A percentile compares a stretch with the other conserved stretches of the same genome.
phyloP scores from a whole-genome alignment of 2,329 filamentous ascomycete species.

The Diaporthe sp. region DNA sequence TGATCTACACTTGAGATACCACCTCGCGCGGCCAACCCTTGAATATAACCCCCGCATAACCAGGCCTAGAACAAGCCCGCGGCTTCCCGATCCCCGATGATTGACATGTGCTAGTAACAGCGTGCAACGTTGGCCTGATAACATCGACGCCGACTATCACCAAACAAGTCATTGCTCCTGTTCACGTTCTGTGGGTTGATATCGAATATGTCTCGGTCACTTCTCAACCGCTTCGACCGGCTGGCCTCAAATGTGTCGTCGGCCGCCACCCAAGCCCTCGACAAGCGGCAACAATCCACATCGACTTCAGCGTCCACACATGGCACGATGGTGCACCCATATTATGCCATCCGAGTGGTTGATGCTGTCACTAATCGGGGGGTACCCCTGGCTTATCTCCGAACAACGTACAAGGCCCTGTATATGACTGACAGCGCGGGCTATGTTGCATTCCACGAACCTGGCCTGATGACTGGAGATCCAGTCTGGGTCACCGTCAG shows the following conservation, averaged over 20 bases:
- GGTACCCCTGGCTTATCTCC: conserved; percentile 37
- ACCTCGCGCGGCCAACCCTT: neutral
- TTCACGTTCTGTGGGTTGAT: neutral
- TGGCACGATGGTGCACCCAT: conserved; percentile 22
- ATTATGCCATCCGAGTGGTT: conserved; percentile 37
- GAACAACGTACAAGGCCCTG: conserved; percentile 38
- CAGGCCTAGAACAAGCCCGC: neutral
- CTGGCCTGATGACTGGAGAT: conserved; percentile 38
- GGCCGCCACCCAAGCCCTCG: conserved; percentile 1
- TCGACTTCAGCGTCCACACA: neutral
- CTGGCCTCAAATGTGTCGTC: conserved; percentile 37
- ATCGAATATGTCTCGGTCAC: conserved; percentile 29
- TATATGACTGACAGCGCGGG: conserved; percentile 42
- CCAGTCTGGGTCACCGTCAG: conserved; percentile 40
- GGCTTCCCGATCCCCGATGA: neutral
- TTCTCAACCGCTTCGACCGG: conserved; percentile 33
- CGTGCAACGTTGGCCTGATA: neutral
- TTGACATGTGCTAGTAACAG: conserved; percentile 14
- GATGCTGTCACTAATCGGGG: conserved; percentile 36
- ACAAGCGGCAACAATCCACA: conserved; percentile 2
- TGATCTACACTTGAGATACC: neutral
- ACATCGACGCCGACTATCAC: neutral
- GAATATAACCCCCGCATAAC: conserved; percentile 6
- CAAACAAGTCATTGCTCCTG: neutral
- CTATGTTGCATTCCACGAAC: conserved; percentile 41